Evolutionary conservation across 495 filamentous ascomycete species (phyloP).

Genomic region (Aspergillus cavernicola): DNA sequence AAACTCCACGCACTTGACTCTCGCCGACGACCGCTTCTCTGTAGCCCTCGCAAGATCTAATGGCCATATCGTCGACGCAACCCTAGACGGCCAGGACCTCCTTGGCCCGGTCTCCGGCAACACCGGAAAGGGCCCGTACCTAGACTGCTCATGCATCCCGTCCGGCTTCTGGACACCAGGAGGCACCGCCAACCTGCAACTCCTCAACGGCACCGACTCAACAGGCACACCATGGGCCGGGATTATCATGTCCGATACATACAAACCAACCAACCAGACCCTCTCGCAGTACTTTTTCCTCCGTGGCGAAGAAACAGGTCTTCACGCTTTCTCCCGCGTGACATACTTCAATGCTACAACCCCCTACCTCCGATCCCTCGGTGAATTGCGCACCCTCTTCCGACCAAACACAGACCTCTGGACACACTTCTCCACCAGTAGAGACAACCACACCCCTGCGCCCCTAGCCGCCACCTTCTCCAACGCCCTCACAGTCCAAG

Average conservation of each 20-base stretch:
- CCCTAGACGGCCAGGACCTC: constrained; percentile 48
- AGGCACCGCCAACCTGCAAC: constrained; percentile 35
- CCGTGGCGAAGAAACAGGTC: constrained; percentile 51
- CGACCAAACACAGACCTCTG: constrained; percentile 50
- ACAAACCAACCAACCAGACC: constrained; percentile 44
- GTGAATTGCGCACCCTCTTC: constrained; percentile 54
- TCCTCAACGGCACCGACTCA: constrained; percentile 37
- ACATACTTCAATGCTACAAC: constrained; percentile 49
- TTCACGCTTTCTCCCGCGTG: constrained; percentile 51
- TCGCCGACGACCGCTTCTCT: constrained; percentile 46
- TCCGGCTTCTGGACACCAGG: constrained; percentile 50
- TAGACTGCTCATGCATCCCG: constrained; percentile 56
- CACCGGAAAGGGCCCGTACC: constrained; percentile 48
- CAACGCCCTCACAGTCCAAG: constrained; percentile 48
- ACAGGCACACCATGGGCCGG: constrained; percentile 45
- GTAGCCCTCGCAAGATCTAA: constrained; percentile 40
- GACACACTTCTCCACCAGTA: constrained; percentile 51
- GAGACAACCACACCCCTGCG: constrained; percentile 46
- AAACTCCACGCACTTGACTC: constrained; percentile 23
- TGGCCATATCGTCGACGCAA: constrained; percentile 40
- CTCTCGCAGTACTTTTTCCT: constrained; percentile 57
- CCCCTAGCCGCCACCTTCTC: constrained; percentile 40
- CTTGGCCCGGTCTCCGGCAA: constrained; percentile 43
- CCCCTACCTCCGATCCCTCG: constrained; percentile 49
- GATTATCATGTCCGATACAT: constrained; percentile 48